phyloP scores from a whole-genome alignment of 2,329 filamentous ascomycete species.

The Neocucurbitaria cava region DNA sequence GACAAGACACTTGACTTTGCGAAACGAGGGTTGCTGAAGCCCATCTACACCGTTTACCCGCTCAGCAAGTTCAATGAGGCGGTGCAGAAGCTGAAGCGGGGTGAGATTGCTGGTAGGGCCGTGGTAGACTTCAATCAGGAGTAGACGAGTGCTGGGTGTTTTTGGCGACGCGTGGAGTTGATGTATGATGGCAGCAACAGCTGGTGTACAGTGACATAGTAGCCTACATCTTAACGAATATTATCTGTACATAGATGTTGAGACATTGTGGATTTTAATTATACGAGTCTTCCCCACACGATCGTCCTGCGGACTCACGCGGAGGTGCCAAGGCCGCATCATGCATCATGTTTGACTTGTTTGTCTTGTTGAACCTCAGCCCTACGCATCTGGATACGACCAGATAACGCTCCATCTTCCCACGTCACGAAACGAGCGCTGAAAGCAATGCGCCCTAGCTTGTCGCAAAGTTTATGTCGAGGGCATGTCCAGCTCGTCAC shows the following conservation, averaged over 20 bases:
- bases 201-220: not conserved
- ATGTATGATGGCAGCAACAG: not conserved
- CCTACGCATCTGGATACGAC: conserved; percentile 12
- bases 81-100: conserved; percentile 58
- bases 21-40: conserved; percentile 57
- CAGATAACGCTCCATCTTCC: conserved; percentile 4
- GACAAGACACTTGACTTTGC: conserved; percentile 58
- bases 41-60: conserved; percentile 58
- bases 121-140: conserved; percentile 61
- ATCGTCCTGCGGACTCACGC: not conserved
- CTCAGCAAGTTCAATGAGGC: conserved; percentile 58
- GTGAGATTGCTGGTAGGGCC: conserved; percentile 60
- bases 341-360: conserved; percentile 7
- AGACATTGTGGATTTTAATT: not conserved
- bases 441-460: conserved; percentile 37
- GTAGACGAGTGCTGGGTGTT: conserved; percentile 14
- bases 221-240: not conserved
- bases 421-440: conserved; percentile 24
- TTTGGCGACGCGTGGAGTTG: not conserved
- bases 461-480: conserved; percentile 35
- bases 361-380: conserved; percentile 24
- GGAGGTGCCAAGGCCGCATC: conserved; percentile 15
- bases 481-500: conserved; percentile 50
- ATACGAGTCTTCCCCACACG: not conserved
- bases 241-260: not conserved